phyloP scores from a whole-genome alignment of 73 alveolate species.

The Tetrahymena elliotti region DNA sequence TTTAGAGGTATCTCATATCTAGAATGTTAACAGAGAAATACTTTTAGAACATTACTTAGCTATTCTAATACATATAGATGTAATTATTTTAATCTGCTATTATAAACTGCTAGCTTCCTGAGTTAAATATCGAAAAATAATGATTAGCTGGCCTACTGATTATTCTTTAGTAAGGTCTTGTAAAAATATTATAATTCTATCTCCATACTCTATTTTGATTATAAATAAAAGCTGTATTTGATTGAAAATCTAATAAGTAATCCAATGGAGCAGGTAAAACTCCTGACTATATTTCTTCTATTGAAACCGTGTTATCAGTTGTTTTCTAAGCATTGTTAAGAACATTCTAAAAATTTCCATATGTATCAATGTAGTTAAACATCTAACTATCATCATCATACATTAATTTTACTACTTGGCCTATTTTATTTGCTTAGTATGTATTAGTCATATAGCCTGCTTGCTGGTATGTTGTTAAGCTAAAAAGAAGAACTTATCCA shows the following conservation, averaged over 20 bases:
- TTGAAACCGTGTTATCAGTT: not conserved
- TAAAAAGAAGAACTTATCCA: not conserved
- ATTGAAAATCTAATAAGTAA: not conserved
- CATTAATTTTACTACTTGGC: not conserved
- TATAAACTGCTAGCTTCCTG: not conserved
- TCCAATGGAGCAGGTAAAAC: not conserved
- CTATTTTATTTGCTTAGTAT: not conserved
- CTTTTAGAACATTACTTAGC: not conserved
- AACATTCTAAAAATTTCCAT: not conserved
- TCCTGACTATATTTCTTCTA: not conserved
- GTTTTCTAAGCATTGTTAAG: not conserved
- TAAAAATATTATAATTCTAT: not conserved
- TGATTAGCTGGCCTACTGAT: not conserved
- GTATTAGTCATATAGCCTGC: not conserved
- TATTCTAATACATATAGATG: not conserved
- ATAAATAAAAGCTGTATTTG: not conserved
- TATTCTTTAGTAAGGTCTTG: not conserved
- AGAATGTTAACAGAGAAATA: not conserved
- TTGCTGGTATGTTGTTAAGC: not conserved
- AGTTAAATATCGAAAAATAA: not conserved
- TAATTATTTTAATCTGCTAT: not conserved
- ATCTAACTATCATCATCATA: not conserved
- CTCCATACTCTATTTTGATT: not conserved
- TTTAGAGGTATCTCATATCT: not conserved
- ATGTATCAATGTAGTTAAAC: not conserved